Percentiles rank a stretch among this genome's conserved stretches.
Conservation (phyloP, 768 basidiomycete genomes). For the Leucosporidium creatinivorum region DNA sequence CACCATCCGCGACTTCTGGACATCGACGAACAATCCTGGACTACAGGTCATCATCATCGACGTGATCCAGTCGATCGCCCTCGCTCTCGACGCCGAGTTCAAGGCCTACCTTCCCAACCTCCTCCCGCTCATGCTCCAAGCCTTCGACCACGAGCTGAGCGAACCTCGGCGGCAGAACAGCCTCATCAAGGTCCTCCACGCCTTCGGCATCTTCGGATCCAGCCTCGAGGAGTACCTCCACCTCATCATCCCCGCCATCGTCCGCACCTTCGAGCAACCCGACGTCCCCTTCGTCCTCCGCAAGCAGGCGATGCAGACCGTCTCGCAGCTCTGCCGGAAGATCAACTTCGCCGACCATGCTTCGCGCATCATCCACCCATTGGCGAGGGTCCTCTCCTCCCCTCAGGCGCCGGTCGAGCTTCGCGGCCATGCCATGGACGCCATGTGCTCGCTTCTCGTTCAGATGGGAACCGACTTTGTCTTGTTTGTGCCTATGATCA, state of each 20-base stretch:
- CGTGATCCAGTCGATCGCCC: conserved; percentile 83
- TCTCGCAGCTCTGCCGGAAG: conserved; percentile 78
- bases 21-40: conserved; percentile 51
- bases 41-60: conserved; percentile 87
- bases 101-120: conserved; percentile 89
- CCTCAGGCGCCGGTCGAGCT: conserved; percentile 57
- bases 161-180: conserved; percentile 61
- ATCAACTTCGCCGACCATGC: conserved; percentile 98
- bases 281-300: conserved; percentile 68
- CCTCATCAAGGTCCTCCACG: conserved; percentile 79
- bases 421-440: conserved; percentile 79
- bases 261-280: conserved; percentile 76
- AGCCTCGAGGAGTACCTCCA: conserved; percentile 98
- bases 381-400: conserved; percentile 73
- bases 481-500: conserved; percentile 93
- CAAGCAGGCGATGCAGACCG: conserved; percentile 81
- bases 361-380: conserved; percentile 89
- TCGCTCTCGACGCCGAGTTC: conserved; percentile 92
- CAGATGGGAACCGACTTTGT: conserved; percentile 96
- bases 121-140: conserved; percentile 77
- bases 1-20: conserved; percentile 86
- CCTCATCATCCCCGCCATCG: conserved; percentile 88
- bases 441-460: conserved; percentile 79
- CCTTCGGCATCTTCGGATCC: conserved; percentile 86
- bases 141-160: conserved; percentile 72